Evolutionary conservation across 2,329 filamentous ascomycete species (phyloP).

Genomic region (Aspergillus vadensis): DNA sequence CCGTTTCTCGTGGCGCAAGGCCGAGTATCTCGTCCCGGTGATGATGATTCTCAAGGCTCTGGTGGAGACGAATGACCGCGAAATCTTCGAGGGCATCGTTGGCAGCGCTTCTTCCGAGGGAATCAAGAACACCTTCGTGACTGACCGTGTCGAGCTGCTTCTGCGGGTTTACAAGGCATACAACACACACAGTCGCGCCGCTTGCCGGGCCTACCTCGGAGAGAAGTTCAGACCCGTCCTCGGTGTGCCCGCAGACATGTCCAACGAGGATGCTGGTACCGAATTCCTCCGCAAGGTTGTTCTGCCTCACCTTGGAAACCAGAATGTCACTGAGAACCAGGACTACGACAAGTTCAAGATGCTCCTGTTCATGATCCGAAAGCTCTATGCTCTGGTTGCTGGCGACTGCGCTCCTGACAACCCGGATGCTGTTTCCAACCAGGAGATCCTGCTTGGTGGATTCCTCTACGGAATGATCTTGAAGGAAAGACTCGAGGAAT

Average conservation of each 20-base stretch:
- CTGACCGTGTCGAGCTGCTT: slow-evolving; percentile 88
- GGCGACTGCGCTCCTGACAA: slow-evolving; percentile 94
- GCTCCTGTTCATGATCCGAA: slow-evolving; percentile 93
- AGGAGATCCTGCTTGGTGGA: slow-evolving; percentile 90
- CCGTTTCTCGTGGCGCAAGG: slow-evolving; percentile 96
- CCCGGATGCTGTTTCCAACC: slow-evolving; percentile 93
- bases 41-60: slow-evolving; percentile 97
- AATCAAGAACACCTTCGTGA: slow-evolving; percentile 85
- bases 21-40: slow-evolving; percentile 91
- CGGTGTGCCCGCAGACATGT: slow-evolving; percentile 78
- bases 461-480: slow-evolving; percentile 94
- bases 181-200: slow-evolving; percentile 74
- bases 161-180: slow-evolving; percentile 93
- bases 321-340: slow-evolving; percentile 79
- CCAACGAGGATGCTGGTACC: slow-evolving; percentile 83
- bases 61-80: slow-evolving; percentile 91
- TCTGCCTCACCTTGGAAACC: slow-evolving; percentile 84
- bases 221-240: slow-evolving; percentile 89
- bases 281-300: slow-evolving; percentile 91
- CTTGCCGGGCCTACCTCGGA: slow-evolving; percentile 84
- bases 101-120: slow-evolving; percentile 75
- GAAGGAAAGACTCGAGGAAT: slow-evolving; percentile 92
- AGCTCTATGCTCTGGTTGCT: slow-evolving; percentile 88
- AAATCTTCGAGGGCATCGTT: slow-evolving; percentile 93
- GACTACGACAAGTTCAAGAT: slow-evolving; percentile 92